Base-by-base conservation (phyloP, 805 yeast genomes). In the Wickerhamomyces queroliae region DNA sequence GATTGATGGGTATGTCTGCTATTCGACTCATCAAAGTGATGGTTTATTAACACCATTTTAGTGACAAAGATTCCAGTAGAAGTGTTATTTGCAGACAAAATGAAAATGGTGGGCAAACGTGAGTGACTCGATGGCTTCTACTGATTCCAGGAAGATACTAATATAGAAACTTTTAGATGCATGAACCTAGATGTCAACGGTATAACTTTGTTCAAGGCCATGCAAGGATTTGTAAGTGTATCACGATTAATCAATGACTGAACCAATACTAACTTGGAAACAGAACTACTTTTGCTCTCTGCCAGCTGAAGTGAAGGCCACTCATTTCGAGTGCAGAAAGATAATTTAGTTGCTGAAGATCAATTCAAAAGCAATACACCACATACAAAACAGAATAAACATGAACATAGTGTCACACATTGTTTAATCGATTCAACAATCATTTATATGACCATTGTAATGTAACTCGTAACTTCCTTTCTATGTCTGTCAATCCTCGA, bases 291-390 rank as follows among this genome's bases (percentile, higher is more conserved):
- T 70, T 47, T 72, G 78, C 47, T 69, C 75, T 1, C 61, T 72
- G 29, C 74, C 77, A 5, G 66, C 69, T 32, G 71, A 71, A 28
- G 59, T 72, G 20, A 64, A 63, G 40, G 73, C 74, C 26, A 72
- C 76, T 1, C 71, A 72, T 45, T 72, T 72, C 47, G 78, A 72
- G 47, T 72, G 78, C 57, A 58, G 76, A 44, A 69, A 67, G 45
- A 70, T 55, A n/a, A n/a, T n/a, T n/a, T n/a, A n/a, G n/a, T n/a
- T 15, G 5, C 27, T 8, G 27, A 25, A 25, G 13, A n/a, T n/a
- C n/a, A n/a, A n/a, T n/a, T n/a, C n/a, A n/a, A 25, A 25, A 25
- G 13, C n/a, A 25, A 25, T 10, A 25, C 8, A 25, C 16, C 5
- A n/a, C 29, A n/a, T n/a, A n/a, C n/a, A n/a, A n/a, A n/a, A n/a